Percentiles rank a stretch among this genome's conserved stretches.
Conservation (phyloP, 352 stramenopile genomes). For the Thraustochytrium sp. region DNA sequence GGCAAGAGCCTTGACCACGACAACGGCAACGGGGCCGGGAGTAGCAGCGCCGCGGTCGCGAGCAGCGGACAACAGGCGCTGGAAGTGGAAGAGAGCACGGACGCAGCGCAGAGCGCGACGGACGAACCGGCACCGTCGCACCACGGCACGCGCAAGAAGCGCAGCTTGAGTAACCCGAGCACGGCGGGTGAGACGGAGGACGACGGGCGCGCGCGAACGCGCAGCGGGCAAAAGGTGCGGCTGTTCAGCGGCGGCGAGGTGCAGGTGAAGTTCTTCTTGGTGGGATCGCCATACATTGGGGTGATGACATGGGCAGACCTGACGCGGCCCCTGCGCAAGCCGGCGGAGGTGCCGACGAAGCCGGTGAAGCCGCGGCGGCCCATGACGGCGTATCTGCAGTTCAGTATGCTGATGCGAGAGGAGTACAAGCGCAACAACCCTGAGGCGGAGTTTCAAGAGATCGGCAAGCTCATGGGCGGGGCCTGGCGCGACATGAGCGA, state of each 20-base stretch:
- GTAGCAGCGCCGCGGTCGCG: no score
- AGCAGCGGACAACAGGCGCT: no score
- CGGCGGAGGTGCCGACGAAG: not conserved
- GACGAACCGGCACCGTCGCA: no score
- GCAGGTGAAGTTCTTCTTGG: not conserved
- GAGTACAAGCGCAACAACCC: not conserved
- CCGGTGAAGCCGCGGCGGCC: not conserved
- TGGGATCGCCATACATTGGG: not conserved
- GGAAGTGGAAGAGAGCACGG: no score
- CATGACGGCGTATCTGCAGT: constrained; percentile 6
- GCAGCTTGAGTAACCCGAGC: not conserved
- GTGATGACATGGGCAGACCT: not conserved
- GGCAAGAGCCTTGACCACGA: not conserved
- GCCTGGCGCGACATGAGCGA: not conserved
- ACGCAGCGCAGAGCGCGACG: no score
- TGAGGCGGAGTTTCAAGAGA: not conserved
- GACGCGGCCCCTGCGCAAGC: not conserved
- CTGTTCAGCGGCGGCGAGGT: not conserved
- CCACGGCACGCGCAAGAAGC: not conserved
- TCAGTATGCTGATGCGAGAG: not conserved
- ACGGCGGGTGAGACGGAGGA: not conserved
- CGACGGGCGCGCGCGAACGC: not conserved
- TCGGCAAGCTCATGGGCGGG: not conserved
- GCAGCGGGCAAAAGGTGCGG: not conserved
- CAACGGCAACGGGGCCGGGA: no score